phyloP scores from a whole-genome alignment of 139 green algal species.

The Chlamydomonas sp. region DNA sequence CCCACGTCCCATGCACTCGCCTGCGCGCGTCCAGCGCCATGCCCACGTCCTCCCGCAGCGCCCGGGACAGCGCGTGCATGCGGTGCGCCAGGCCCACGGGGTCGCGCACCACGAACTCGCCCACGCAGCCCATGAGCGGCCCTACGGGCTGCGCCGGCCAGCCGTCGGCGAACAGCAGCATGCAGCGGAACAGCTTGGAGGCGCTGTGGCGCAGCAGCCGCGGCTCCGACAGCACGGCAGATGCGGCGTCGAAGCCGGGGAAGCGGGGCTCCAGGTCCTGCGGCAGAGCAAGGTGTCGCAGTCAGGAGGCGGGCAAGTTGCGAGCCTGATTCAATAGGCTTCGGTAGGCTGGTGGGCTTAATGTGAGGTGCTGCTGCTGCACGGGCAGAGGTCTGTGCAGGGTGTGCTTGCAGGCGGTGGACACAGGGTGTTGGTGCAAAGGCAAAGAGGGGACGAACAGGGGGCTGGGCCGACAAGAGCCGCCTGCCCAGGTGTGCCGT shows the following conservation, averaged over 20 bases:
- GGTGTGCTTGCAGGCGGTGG: too few relatives aligned
- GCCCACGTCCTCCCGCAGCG: background rate
- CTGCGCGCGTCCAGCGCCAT: background rate
- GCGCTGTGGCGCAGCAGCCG: slow-evolving; percentile 22
- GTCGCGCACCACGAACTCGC: slow-evolving; percentile 3
- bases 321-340: too few relatives aligned
- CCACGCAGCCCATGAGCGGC: slow-evolving; percentile 8
- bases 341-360: too few relatives aligned
- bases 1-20: too few relatives aligned
- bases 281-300: background rate
- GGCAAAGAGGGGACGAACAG: too few relatives aligned
- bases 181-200: slow-evolving; percentile 17
- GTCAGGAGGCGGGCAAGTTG: background rate
- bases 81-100: background rate
- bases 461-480: too few relatives aligned
- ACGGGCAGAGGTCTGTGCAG: too few relatives aligned
- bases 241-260: slow-evolving; percentile 14
- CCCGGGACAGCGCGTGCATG: slow-evolving; percentile 2
- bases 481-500: too few relatives aligned
- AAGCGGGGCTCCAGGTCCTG: slow-evolving; percentile 37
- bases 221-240: slow-evolving; percentile 14
- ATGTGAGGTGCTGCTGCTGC: too few relatives aligned
- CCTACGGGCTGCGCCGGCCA: slow-evolving; percentile 15
- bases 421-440: too few relatives aligned
- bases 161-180: slow-evolving; percentile 23